A percentile compares a stretch with the other conserved stretches of the same genome.
Conservation (phyloP, 108 stramenopile species). For the Cyclotella distinguenda region DNA sequence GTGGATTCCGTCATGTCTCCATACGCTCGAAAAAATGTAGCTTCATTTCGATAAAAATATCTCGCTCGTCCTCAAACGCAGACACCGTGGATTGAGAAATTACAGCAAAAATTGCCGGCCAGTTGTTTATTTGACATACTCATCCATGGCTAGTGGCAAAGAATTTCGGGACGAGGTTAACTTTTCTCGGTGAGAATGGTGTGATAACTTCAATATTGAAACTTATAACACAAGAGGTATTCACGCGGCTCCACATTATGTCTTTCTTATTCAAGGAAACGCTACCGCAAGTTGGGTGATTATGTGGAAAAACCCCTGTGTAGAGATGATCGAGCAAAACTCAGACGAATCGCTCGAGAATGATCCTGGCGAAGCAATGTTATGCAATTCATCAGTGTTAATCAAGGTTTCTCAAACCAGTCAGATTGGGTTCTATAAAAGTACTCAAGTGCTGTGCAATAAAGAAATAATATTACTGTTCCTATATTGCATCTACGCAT, state of each 20-base stretch:
- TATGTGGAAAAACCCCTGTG: slow-evolving; percentile 60
- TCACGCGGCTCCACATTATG: too few species aligned
- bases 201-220: too few species aligned
- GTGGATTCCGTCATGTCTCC: not conserved
- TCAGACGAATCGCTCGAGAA: too few species aligned
- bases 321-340: slow-evolving; percentile 67
- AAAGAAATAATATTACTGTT: not conserved
- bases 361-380: too few species aligned
- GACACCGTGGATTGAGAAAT: slow-evolving; percentile 79
- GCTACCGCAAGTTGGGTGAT: slow-evolving; percentile 82
- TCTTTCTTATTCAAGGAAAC: slow-evolving; percentile 25
- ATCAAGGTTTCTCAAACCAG: too few species aligned
- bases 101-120: slow-evolving; percentile 59
- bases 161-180: slow-evolving; percentile 84
- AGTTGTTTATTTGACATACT: slow-evolving; percentile 87
- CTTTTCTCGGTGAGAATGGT: slow-evolving; percentile 44
- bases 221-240: too few species aligned
- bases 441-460: too few species aligned
- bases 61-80: not conserved
- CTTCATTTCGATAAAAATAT: not conserved
- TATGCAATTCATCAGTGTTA: too few species aligned
- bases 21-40: not conserved
- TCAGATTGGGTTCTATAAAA: too few species aligned
- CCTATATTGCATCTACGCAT: not conserved
- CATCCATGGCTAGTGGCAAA: slow-evolving; percentile 59